Percentiles rank a stretch among this genome's conserved stretches.
These are phyloP conservation scores for Litchi chinensis DNA, from an alignment of 345 rosid species.

Conservation along the genomic window DNA sequence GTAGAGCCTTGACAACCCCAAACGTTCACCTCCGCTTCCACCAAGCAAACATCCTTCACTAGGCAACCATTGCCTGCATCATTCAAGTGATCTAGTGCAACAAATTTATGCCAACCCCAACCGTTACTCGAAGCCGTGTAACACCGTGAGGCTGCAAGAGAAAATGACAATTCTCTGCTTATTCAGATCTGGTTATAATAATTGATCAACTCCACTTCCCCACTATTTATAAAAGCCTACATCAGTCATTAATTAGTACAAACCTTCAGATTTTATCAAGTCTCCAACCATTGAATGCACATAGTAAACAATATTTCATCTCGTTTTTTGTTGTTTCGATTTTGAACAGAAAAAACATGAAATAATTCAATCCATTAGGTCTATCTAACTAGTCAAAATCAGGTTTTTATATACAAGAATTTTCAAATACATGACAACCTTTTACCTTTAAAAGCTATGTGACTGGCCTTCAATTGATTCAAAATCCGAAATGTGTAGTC, in stretches of 20 bases:
- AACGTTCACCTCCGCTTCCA: constrained; percentile 44
- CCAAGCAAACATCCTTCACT: constrained; percentile 31
- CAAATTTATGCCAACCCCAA: constrained; percentile 37
- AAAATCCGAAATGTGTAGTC: constrained; percentile 31
- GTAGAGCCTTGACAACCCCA: constrained; percentile 27
- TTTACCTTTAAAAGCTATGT: constrained; percentile 37
- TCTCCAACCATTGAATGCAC: no score
- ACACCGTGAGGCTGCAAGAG: constrained; percentile 35
- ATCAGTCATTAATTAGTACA: no score
- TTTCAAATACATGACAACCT: not conserved
- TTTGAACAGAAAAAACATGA: no score
- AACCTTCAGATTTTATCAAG: not conserved
- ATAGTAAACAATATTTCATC: no score
- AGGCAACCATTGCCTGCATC: constrained; percentile 19
- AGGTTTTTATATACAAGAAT: not conserved
- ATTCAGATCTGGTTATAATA: not conserved
- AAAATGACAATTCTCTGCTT: not conserved
- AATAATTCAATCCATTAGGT: no score
- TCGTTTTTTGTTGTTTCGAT: no score
- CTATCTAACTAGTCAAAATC: no score
- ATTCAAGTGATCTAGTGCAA: constrained; percentile 23
- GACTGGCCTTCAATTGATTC: constrained; percentile 34
- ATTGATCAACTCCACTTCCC: no score
- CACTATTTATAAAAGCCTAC: no score
- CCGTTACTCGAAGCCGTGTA: constrained; percentile 22